Conservation (phyloP, 768 basidiomycete genomes). For the Astraeus odoratus region DNA sequence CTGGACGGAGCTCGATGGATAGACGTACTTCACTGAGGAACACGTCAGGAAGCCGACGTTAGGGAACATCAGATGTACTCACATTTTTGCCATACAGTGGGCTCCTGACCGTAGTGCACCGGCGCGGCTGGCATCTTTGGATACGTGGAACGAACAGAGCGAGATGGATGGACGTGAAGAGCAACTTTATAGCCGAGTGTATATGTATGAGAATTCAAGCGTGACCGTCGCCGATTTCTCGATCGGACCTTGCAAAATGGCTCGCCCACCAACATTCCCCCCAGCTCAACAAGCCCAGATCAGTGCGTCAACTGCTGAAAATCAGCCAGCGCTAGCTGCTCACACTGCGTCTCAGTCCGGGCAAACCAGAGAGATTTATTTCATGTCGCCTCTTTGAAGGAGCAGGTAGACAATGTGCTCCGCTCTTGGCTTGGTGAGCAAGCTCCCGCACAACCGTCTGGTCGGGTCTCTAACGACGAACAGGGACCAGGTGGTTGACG, state of each 20-base stretch:
- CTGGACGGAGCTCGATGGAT: not conserved
- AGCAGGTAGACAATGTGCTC: slow-evolving; percentile 68
- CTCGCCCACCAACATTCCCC: slow-evolving; percentile 49
- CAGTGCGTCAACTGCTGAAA: slow-evolving; percentile 48
- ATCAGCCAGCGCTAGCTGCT: not conserved
- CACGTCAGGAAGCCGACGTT: slow-evolving; percentile 9
- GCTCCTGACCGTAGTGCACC: slow-evolving; percentile 38
- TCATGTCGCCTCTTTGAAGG: slow-evolving; percentile 66
- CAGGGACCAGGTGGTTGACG: slow-evolving; percentile 75
- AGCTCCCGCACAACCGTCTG: not conserved
- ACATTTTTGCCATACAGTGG: slow-evolving; percentile 76
- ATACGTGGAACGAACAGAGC: not conserved
- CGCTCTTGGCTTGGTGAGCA: slow-evolving; percentile 70
- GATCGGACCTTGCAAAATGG: too few relatives aligned
- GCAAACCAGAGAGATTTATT: slow-evolving; percentile 80
- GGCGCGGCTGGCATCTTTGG: slow-evolving; percentile 21
- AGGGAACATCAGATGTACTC: slow-evolving; percentile 17
- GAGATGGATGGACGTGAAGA: not conserved
- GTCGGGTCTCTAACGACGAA: slow-evolving; percentile 7
- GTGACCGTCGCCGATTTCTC: too few relatives aligned
- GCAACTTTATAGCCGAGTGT: too few relatives aligned
- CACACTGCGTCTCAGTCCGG: slow-evolving; percentile 47
- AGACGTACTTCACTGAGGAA: slow-evolving; percentile 52
- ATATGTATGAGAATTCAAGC: too few relatives aligned
- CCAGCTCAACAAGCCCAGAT: slow-evolving; percentile 81